Conservation (phyloP, 495 filamentous ascomycete species). For the Polyplosphaeria fusca region DNA sequence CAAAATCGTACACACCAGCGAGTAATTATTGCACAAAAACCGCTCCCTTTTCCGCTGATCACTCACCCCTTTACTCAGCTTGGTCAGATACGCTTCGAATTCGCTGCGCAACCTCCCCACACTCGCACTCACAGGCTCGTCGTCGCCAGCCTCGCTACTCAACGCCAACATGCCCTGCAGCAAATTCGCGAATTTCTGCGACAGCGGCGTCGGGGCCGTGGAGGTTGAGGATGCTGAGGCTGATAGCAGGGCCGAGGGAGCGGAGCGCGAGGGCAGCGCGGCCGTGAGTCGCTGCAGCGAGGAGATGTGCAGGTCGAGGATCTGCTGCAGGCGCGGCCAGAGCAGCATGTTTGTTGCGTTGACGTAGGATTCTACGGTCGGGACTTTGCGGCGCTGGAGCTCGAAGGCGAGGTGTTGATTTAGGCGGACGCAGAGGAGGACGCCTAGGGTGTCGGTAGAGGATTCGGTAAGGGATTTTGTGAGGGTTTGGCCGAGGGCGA, state of each 20-base stretch:
- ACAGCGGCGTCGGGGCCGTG: slow-evolving; percentile 84
- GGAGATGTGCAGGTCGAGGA: slow-evolving; percentile 91
- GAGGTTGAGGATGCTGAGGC: slow-evolving; percentile 62
- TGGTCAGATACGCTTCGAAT: slow-evolving; percentile 72
- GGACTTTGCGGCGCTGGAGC: slow-evolving; percentile 84
- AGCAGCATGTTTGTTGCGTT: slow-evolving; percentile 94
- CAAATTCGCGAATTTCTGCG: slow-evolving; percentile 88
- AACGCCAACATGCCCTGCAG: slow-evolving; percentile 78
- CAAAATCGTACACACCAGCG: slow-evolving; percentile 84
- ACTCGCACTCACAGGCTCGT: slow-evolving; percentile 84
- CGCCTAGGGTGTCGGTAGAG: slow-evolving; percentile 78
- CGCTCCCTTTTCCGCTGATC: slow-evolving; percentile 77
- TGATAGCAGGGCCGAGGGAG: slow-evolving; percentile 55
- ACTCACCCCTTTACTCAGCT: slow-evolving; percentile 62
- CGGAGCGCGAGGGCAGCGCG: slow-evolving; percentile 50
- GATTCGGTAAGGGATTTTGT: slow-evolving; percentile 73
- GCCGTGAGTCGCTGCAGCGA: slow-evolving; percentile 64
- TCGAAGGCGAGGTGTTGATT: slow-evolving; percentile 93
- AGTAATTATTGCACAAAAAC: slow-evolving; percentile 93
- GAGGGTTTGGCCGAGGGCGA: slow-evolving; percentile 70
- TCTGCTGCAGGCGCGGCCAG: slow-evolving; percentile 90
- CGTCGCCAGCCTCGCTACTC: slow-evolving; percentile 82
- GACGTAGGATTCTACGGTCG: slow-evolving; percentile 83
- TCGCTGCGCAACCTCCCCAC: slow-evolving; percentile 71
- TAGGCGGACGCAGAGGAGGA: slow-evolving; percentile 84